A percentile compares a stretch with the other conserved stretches of the same genome.
Evolutionary conservation across 352 stramenopile species (phyloP).

Genomic region (Phytopythium aichiense): DNA sequence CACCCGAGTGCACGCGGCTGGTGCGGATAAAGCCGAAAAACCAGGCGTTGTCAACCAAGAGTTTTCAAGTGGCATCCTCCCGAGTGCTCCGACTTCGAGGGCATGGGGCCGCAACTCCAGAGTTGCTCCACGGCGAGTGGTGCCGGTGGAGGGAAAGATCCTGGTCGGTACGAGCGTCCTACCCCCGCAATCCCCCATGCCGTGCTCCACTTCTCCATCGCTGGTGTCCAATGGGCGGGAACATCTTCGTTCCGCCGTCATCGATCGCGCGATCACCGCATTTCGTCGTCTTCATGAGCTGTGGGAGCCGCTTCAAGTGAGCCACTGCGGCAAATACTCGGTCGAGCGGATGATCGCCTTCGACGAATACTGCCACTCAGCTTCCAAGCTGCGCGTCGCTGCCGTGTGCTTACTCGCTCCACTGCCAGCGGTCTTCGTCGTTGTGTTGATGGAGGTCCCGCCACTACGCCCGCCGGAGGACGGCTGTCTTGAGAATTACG

Average conservation of each 20-base stretch:
- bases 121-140: background rate
- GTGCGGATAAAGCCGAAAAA: background rate
- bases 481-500: constrained; percentile 18
- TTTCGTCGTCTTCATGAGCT: background rate
- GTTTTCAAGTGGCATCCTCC: background rate
- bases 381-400: constrained; percentile 10
- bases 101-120: background rate
- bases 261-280: background rate
- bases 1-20: background rate
- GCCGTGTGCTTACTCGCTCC: constrained; percentile 13
- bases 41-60: background rate
- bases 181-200: background rate
- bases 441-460: constrained; percentile 12
- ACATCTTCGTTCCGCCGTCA: background rate
- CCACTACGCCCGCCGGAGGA: constrained; percentile 12
- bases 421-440: constrained; percentile 12
- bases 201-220: background rate
- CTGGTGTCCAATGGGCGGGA: background rate
- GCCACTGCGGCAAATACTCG: constrained; percentile 29
- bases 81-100: background rate
- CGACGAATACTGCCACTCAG: constrained; percentile 20
- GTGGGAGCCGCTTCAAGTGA: constrained; percentile 25
- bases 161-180: background rate
- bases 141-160: background rate
- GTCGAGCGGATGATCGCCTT: constrained; percentile 25